Evolutionary conservation across 352 stramenopile genomes (phyloP).

Genomic region (Phytophthora constricta): DNA sequence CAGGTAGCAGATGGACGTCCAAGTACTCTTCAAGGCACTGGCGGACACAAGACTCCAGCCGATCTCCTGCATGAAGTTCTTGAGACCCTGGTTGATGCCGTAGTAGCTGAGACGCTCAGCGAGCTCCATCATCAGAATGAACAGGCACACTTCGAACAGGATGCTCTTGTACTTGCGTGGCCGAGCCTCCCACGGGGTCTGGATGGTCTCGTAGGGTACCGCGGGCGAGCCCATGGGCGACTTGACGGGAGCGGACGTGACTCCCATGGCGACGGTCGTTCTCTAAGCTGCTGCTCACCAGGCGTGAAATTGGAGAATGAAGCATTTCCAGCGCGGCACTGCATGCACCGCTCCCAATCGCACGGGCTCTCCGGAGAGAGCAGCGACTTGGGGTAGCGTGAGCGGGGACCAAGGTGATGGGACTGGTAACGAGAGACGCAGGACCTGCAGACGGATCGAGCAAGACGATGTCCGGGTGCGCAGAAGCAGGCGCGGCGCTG

Average conservation of each 20-base stretch:
- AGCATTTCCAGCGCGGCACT: neutral
- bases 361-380: neutral
- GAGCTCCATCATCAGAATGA: slow-evolving; percentile 67
- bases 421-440: neutral
- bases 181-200: slow-evolving; percentile 42
- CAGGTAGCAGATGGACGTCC: slow-evolving; percentile 63
- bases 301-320: slow-evolving; percentile 7
- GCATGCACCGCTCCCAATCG: neutral
- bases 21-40: slow-evolving; percentile 58
- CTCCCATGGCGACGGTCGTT: neutral
- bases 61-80: slow-evolving; percentile 75
- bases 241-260: slow-evolving; percentile 15
- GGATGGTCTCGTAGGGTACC: neutral
- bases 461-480: no score
- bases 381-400: neutral
- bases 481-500: no score
- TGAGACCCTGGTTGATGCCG: slow-evolving; percentile 78
- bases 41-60: slow-evolving; percentile 53
- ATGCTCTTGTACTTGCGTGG: slow-evolving; percentile 58
- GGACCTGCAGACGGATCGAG: no score
- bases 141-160: slow-evolving; percentile 55
- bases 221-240: slow-evolving; percentile 12
- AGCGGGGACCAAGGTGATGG: neutral
- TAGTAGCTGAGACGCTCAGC: slow-evolving; percentile 76
- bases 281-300: neutral